phyloP scores from a whole-genome alignment of 106 monocot genomes.

The Posidonia australis region DNA sequence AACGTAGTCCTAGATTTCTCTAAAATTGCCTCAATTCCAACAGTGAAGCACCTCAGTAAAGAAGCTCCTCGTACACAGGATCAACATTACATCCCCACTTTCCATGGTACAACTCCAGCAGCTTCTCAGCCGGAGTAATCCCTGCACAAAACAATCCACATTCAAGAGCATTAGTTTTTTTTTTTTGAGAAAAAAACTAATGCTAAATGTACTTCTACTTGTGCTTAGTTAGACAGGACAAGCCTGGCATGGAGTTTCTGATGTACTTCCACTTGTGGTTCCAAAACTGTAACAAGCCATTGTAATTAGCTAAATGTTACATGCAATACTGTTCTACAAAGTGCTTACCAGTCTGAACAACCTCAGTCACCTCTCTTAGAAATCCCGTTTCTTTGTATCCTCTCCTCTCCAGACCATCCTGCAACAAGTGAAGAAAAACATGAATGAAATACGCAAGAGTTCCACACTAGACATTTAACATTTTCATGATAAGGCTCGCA shows the following conservation, averaged over 20 bases:
- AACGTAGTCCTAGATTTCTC: too few relatives aligned
- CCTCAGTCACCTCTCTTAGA: constrained; percentile 68
- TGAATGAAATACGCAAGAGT: neutral
- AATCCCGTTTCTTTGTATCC: constrained; percentile 92
- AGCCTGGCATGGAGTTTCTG: too few relatives aligned
- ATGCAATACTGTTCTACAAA: neutral
- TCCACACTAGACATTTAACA: neutral
- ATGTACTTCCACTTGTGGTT: too few relatives aligned
- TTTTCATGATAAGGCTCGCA: neutral
- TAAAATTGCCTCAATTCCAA: too few relatives aligned
- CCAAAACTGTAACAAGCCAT: too few relatives aligned
- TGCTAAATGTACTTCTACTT: too few relatives aligned
- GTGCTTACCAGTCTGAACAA: constrained; percentile 61
- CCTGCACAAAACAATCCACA: constrained; percentile 30
- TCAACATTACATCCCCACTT: constrained; percentile 79
- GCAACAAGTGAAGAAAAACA: constrained; percentile 12
- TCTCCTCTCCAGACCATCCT: constrained; percentile 97
- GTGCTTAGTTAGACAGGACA: too few relatives aligned
- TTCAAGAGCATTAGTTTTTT: too few relatives aligned
- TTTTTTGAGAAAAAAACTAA: too few relatives aligned
- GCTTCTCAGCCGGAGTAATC: constrained; percentile 85
- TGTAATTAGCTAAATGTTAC: too few relatives aligned
- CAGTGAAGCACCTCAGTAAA: constrained; percentile 53
- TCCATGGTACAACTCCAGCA: constrained; percentile 70
- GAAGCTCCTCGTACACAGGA: constrained; percentile 69